These are phyloP conservation scores for Chlorella variabilis DNA, from an alignment of 163 green algal species.

Conservation along the genomic window DNA sequence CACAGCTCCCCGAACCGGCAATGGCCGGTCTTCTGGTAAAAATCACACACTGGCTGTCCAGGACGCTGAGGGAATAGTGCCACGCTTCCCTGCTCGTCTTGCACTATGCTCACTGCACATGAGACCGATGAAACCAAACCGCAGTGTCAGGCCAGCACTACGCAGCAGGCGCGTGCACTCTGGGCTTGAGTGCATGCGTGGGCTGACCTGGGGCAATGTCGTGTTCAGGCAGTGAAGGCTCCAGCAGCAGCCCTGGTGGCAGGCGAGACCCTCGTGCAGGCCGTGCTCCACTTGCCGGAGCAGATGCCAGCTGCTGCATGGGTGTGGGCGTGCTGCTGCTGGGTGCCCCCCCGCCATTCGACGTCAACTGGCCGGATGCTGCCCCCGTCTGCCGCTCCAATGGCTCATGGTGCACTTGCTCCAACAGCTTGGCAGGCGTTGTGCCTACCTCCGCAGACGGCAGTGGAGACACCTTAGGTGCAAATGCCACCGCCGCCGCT, in stretches of 20 bases:
- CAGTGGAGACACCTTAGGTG: not conserved
- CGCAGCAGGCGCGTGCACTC: too few relatives aligned
- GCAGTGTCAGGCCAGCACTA: too few relatives aligned
- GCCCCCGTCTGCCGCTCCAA: too few relatives aligned
- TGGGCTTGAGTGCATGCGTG: too few relatives aligned
- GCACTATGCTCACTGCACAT: conserved; percentile 11
- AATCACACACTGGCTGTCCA: conserved; percentile 75
- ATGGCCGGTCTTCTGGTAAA: conserved; percentile 85
- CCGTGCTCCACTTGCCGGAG: not conserved
- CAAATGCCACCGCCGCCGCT: not conserved
- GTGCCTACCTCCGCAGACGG: not conserved
- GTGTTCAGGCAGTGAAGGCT: conserved; percentile 12
- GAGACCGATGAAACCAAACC: not conserved
- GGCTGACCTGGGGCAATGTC: conserved; percentile 25
- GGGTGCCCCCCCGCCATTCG: too few relatives aligned
- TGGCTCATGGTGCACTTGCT: not conserved
- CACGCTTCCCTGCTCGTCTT: not conserved
- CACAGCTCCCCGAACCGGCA: conserved; percentile 86
- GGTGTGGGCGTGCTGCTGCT: conserved; percentile 5
- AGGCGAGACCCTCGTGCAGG: not conserved
- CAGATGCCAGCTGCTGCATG: not conserved
- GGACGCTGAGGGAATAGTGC: conserved; percentile 65
- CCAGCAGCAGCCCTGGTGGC: not conserved
- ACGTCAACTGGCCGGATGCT: too few relatives aligned
- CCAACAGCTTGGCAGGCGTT: not conserved